phyloP scores from a whole-genome alignment of 2,329 filamentous ascomycete species.

The Exophiala phaeomuriformis region DNA sequence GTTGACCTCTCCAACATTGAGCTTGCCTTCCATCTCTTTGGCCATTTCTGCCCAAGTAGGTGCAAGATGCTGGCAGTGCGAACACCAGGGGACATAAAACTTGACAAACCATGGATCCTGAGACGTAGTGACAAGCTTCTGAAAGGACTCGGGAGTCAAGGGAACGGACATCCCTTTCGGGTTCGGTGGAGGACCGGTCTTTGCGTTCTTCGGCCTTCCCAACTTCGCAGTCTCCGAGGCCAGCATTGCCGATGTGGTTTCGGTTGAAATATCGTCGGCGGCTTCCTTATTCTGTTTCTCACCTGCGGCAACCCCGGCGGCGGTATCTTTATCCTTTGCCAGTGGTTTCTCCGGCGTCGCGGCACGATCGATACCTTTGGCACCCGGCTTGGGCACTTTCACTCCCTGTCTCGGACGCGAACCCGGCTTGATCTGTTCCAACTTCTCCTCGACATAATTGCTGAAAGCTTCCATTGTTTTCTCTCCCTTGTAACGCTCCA shows the following conservation, averaged over 20 bases:
- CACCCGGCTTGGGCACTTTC: constrained; percentile 65
- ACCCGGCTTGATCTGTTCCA: constrained; percentile 74
- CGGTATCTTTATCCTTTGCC: constrained; percentile 39
- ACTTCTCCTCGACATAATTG: constrained; percentile 62
- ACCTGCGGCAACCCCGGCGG: constrained; percentile 34
- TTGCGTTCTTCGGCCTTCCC: constrained; percentile 46
- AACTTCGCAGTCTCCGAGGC: constrained; percentile 34
- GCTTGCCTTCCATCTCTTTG: constrained; percentile 78
- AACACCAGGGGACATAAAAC: constrained; percentile 96
- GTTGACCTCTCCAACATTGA: constrained; percentile 94
- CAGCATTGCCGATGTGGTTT: constrained; percentile 30
- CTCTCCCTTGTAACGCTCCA: constrained; percentile 57
- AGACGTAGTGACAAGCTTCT: constrained; percentile 74
- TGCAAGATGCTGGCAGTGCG: constrained; percentile 87
- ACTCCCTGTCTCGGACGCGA: constrained; percentile 62
- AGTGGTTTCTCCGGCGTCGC: constrained; percentile 34
- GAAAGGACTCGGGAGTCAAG: constrained; percentile 78
- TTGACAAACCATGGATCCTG: constrained; percentile 97
- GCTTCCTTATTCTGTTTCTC: constrained; percentile 38
- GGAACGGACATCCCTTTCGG: constrained; percentile 65
- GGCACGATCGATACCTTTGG: constrained; percentile 42
- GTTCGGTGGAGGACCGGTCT: constrained; percentile 55
- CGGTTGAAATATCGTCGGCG: constrained; percentile 31
- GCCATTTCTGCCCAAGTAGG: constrained; percentile 85
- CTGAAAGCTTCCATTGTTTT: constrained; percentile 62